Evolutionary conservation across 495 filamentous ascomycete genomes (phyloP).

Genomic region (Halenospora varia): DNA sequence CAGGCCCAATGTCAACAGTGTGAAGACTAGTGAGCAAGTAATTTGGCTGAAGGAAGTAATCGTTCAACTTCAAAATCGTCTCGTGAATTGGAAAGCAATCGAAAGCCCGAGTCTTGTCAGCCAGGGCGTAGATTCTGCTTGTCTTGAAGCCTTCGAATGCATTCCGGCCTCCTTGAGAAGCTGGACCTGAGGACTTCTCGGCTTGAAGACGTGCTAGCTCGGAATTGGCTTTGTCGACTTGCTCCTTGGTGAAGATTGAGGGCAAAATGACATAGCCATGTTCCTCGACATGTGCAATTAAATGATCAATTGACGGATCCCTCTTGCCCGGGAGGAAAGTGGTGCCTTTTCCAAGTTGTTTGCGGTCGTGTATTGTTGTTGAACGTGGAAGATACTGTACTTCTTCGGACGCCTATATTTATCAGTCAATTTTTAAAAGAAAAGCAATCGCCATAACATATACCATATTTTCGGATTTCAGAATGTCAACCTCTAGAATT

Average conservation of each 20-base stretch:
- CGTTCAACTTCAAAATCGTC: slow-evolving; percentile 27
- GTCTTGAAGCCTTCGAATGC: slow-evolving; percentile 31
- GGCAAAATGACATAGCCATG: slow-evolving; percentile 32
- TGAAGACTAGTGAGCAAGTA: slow-evolving; percentile 27
- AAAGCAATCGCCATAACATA: no score
- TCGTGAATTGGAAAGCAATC: slow-evolving; percentile 28
- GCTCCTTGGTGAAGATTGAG: slow-evolving; percentile 19
- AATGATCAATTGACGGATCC: slow-evolving; percentile 16
- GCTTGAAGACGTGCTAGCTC: slow-evolving; percentile 21
- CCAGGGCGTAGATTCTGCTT: slow-evolving; percentile 25
- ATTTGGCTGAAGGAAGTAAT: slow-evolving; percentile 28
- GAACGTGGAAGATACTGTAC: neutral
- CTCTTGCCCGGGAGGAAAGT: slow-evolving; percentile 23
- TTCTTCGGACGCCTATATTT: neutral
- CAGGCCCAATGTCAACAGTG: slow-evolving; percentile 27
- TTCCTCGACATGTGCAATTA: slow-evolving; percentile 26
- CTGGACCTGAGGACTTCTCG: slow-evolving; percentile 12
- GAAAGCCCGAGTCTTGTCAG: slow-evolving; percentile 29
- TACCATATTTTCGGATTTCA: no score
- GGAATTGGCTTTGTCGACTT: slow-evolving; percentile 19
- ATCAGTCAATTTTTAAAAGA: no score
- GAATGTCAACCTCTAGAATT: no score
- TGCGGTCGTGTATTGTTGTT: slow-evolving; percentile 1
- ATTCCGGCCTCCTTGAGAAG: slow-evolving; percentile 26
- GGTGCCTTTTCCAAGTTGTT: slow-evolving; percentile 20